Conservation (phyloP, 2,329 filamentous ascomycete species). For the Bipolaris gigantea region DNA sequence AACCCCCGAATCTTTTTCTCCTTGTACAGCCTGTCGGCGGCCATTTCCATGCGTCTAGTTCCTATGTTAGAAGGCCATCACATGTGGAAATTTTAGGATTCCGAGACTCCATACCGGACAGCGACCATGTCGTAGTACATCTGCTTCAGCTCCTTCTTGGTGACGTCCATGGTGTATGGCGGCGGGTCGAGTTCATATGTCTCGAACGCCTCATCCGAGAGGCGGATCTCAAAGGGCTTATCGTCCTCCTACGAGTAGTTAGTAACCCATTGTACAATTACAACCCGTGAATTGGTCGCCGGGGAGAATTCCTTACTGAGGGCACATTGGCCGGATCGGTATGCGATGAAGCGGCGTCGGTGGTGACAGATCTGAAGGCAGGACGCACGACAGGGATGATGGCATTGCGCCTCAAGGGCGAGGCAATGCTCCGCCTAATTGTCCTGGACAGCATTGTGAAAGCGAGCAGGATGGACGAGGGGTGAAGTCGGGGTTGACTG, state of each 20-base stretch:
- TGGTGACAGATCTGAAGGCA: conserved; percentile 75
- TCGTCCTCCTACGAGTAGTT: conserved; percentile 73
- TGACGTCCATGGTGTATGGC: conserved; percentile 86
- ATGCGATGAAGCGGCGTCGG: conserved; percentile 89
- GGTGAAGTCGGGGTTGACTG: conserved; percentile 24
- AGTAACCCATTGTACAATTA: conserved; percentile 16
- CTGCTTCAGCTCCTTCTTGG: conserved; percentile 97
- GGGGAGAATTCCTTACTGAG: conserved; percentile 53
- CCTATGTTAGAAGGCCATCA: conserved; percentile 15
- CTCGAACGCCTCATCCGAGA: conserved; percentile 99
- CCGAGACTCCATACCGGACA: conserved; percentile 69
- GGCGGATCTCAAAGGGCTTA: conserved; percentile 85
- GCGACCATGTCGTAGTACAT: conserved; percentile 99
- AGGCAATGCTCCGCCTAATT: conserved; percentile 45
- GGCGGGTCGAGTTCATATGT: conserved; percentile 98
- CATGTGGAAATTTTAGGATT: not conserved
- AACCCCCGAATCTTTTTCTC: conserved; percentile 99
- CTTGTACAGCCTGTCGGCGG: conserved; percentile 98
- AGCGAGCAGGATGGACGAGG: conserved; percentile 20
- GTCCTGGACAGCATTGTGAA: conserved; percentile 46
- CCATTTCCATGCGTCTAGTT: conserved; percentile 97
- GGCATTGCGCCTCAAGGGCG: conserved; percentile 45
- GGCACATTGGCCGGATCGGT: conserved; percentile 76
- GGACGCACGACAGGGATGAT: conserved; percentile 40
- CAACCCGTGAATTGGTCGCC: conserved; percentile 2